Evolutionary conservation across 768 basidiomycete genomes (phyloP).

Genomic region (Podaxis sp.): DNA sequence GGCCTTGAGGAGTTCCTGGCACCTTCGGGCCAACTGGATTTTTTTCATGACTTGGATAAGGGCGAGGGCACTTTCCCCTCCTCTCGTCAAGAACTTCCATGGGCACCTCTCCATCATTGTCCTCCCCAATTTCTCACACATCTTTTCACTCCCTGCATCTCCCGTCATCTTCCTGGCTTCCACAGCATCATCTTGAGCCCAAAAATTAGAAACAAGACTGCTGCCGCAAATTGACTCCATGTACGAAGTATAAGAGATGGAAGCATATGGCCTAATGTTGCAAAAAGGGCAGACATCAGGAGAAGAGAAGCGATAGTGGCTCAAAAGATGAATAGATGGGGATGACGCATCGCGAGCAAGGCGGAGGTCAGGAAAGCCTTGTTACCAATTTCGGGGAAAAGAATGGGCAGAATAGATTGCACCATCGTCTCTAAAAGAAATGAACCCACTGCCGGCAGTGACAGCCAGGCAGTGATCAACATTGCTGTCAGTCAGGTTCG

Average conservation of each 20-base stretch:
- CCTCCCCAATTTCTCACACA: conserved; percentile 91
- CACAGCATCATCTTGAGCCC: conserved; percentile 79
- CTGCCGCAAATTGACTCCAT: conserved; percentile 74
- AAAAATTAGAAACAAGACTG: conserved; percentile 88
- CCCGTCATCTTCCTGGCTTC: conserved; percentile 81
- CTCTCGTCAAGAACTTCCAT: conserved; percentile 81
- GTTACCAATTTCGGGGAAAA: conserved; percentile 93
- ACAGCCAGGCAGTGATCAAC: conserved; percentile 1
- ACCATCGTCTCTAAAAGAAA: conserved; percentile 49
- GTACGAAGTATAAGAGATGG: conserved; percentile 73
- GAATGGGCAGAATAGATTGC: conserved; percentile 88
- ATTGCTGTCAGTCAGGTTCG: neutral
- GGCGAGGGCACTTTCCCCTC: conserved; percentile 21
- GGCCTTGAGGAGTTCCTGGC: conserved; percentile 80
- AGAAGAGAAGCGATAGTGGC: conserved; percentile 88
- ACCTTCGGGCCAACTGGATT: conserved; percentile 47
- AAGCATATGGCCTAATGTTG: conserved; percentile 89
- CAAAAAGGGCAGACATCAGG: conserved; percentile 92
- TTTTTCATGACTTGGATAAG: conserved; percentile 21
- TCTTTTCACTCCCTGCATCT: conserved; percentile 65
- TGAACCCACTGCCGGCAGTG: neutral
- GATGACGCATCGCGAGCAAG: conserved; percentile 90
- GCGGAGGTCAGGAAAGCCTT: conserved; percentile 89
- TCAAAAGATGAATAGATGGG: conserved; percentile 78
- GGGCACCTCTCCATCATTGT: conserved; percentile 59